Evolutionary conservation across 805 yeast species (phyloP), one percentile per base, ranked within the genome.

Genomic region (Candida tibetensis): DNA sequence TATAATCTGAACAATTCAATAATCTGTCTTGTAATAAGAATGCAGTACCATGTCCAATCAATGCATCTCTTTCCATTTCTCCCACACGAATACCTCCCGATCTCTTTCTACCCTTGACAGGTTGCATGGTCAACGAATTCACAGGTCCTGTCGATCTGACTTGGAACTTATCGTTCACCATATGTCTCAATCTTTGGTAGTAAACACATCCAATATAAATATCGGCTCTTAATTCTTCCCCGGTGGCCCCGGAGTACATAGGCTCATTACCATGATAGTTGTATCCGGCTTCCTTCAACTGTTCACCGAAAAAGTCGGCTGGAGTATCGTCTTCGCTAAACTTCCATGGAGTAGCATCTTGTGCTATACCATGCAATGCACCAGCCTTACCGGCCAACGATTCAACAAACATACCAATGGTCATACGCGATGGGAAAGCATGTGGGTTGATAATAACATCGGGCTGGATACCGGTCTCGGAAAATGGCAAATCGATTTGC

Each of bases 351-450:
- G 99, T 91, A 30, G 95, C 80, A 58, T 93, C 98, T 56, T 91
- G 98, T 1, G 98, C 95, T 58, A 90, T 82, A 56, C 99, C 99
- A 52, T 93, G 99, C 54, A 93, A 69, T 5, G 96, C 96, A 62
- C 99, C 99, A 4, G 98, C 93, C 65, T 93, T 93, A 58, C 99
- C 99, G n/a, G 99, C 98, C 40, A 93, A 67, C 37, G 95, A 85
- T 67, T 93, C 99, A 34, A 93, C 97, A 67, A 93, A 93, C 98
- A 93, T 93, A 72, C 99, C 99, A 65, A 93, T 91, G 9, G 99
- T 93, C 99, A 93, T 93, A 74, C 99, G 93, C 34, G 98, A 91
- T 52, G 99, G 99, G 91, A 91, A 93, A 49, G 98, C 99, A 63
- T 91, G 99, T 3, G 99, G 99, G 62, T 93, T 93, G 58, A 93